Percentiles rank a stretch among this genome's conserved stretches.
Evolutionary conservation across 441 rosid species (phyloP).

Genomic region (Eutrema salsugineum): DNA sequence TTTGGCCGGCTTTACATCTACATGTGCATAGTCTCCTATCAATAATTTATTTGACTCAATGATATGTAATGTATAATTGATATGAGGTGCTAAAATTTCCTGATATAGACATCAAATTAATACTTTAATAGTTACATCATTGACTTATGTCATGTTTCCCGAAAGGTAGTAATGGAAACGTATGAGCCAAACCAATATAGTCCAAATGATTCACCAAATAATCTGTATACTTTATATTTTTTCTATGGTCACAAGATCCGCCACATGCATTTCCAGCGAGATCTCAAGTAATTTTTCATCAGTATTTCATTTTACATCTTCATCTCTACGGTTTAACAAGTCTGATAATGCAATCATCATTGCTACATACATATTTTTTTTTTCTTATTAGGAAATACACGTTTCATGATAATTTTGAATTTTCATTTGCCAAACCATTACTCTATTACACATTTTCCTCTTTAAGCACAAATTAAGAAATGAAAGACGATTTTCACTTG

Average conservation of each 20-base stretch:
- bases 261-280: slow-evolving; percentile 27
- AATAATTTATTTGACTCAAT: slow-evolving; percentile 12
- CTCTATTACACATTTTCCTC: background rate
- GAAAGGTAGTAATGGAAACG: slow-evolving; percentile 29
- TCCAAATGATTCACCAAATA: slow-evolving; percentile 30
- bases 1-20: slow-evolving; percentile 22
- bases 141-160: slow-evolving; percentile 35
- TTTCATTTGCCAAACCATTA: background rate
- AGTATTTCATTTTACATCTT: background rate
- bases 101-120: slow-evolving; percentile 21
- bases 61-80: slow-evolving; percentile 9
- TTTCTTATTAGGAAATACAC: background rate
- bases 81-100: slow-evolving; percentile 26
- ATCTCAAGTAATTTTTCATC: background rate
- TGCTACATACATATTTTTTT: background rate
- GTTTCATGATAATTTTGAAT: background rate
- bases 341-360: background rate
- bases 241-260: slow-evolving; percentile 8
- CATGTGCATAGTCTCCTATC: slow-evolving; percentile 10
- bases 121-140: slow-evolving; percentile 9
- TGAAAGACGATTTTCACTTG: background rate
- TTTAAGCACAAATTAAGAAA: background rate
- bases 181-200: slow-evolving; percentile 16
- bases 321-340: background rate
- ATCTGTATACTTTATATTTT: background rate